Base-by-base conservation (phyloP, 2,329 filamentous ascomycete species). In the Dryadomyces quercus-mongolicae region DNA sequence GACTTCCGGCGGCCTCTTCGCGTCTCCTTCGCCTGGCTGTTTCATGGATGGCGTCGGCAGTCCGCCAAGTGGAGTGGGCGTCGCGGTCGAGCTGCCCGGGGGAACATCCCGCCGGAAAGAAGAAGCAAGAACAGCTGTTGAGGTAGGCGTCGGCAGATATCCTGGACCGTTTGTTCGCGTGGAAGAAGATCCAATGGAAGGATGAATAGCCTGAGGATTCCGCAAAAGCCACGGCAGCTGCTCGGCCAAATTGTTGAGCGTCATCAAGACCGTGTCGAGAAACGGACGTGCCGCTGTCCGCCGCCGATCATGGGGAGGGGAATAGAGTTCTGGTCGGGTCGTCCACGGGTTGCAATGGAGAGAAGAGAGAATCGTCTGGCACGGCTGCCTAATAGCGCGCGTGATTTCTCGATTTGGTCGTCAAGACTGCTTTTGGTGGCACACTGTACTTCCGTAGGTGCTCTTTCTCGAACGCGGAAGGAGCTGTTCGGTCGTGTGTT, bases 161-260 rank as follows among this genome's bases (percentile, higher is more conserved):
- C 10, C 15, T 2, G 36, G 3, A 12, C 4, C 15, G 36, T 16
- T 16, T 40, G 3, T 40, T 5, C 4, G 51, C 20, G 51, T 40
- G n/a, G 31, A 25, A 6, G 50, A 12, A 20, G 55, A 49, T 9
- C 40, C 46, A 2, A 25, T 18, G 2, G 40, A 13, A 3, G 58
- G 58, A 31, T 50, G 53, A 5, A 66, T 57, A 68, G 67, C 47
- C 67, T 67, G 63, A 61, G 70, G 66, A 65, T 77, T 75, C 61
- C 70, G 70, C 62, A 80, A 64, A 62, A 82, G 70, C 78, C 78
- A 82, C 61, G 74, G 70, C 61, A 82, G 68, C 65, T 82, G 76
- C 63, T 77, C 73, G 61, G 68, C 65, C 57, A 82, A 72, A 63
- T 82, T 82, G 68, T 81, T 80, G 65, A 75, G 76, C 70, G 78